phyloP scores from a whole-genome alignment of 2,329 filamentous ascomycete genomes.

The Chrysosporium queenslandicum region DNA sequence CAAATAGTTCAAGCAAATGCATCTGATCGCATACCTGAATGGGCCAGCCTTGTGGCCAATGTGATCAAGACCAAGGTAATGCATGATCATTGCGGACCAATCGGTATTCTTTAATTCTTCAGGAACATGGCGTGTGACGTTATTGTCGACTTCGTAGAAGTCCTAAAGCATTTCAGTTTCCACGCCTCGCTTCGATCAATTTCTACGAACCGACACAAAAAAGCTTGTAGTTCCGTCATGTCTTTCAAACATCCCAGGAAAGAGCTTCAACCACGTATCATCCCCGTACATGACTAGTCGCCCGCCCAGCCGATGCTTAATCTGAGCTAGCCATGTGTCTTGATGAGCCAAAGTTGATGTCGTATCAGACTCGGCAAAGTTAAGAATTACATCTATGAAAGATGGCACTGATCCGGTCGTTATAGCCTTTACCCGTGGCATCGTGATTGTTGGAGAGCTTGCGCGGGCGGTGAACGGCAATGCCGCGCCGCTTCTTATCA shows the following conservation, averaged over 20 bases:
- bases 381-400: conserved; percentile 92
- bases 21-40: conserved; percentile 47
- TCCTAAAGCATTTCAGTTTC: conserved; percentile 48
- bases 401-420: conserved; percentile 97
- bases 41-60: conserved; percentile 96
- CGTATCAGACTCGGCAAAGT: conserved; percentile 89
- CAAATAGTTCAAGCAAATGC: neutral
- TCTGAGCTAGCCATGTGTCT: conserved; percentile 92
- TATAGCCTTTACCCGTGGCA: conserved; percentile 94
- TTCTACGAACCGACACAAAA: conserved; percentile 71
- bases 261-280: conserved; percentile 96
- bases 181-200: neutral
- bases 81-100: conserved; percentile 88
- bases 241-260: conserved; percentile 76
- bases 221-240: conserved; percentile 93
- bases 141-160: conserved; percentile 94
- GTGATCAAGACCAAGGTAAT: conserved; percentile 92
- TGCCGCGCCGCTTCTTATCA: conserved; percentile 73
- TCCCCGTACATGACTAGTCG: conserved; percentile 93
- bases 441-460: conserved; percentile 92
- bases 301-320: conserved; percentile 60
- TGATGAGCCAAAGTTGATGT: conserved; percentile 77
- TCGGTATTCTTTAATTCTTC: conserved; percentile 65
- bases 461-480: conserved; percentile 93
- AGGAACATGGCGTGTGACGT: conserved; percentile 84